phyloP scores from a whole-genome alignment of 345 rosid species.

The Pistacia vera region DNA sequence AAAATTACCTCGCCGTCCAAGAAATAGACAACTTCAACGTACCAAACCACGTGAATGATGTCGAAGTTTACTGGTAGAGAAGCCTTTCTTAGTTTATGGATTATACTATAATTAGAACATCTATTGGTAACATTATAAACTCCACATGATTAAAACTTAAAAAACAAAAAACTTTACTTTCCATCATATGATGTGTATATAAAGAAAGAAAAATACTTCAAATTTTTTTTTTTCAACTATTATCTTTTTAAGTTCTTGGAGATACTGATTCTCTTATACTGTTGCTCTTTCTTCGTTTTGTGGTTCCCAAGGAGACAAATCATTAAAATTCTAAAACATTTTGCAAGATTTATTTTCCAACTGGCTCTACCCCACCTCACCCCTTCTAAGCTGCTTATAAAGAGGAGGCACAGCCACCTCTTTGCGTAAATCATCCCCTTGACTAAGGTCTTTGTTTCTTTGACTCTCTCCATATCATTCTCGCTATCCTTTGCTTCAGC shows the following conservation, averaged over 20 bases:
- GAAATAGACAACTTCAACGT: background rate
- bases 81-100: background rate
- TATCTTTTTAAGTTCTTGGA: slow-evolving; percentile 2
- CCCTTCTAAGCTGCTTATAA: slow-evolving; percentile 55
- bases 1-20: slow-evolving; percentile 1
- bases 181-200: background rate
- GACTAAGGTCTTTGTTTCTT: slow-evolving; percentile 19
- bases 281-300: slow-evolving; percentile 29
- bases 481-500: slow-evolving; percentile 4
- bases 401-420: slow-evolving; percentile 53
- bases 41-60: slow-evolving; percentile 18
- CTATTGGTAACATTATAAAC: background rate
- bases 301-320: slow-evolving; percentile 65
- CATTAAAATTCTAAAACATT: slow-evolving; percentile 44
- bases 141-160: background rate
- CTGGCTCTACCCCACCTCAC: slow-evolving; percentile 43
- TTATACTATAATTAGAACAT: background rate
- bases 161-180: background rate
- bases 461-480: slow-evolving; percentile 8
- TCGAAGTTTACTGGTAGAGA: background rate
- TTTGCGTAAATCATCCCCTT: slow-evolving; percentile 42
- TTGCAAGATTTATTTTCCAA: slow-evolving; percentile 47
- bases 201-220: slow-evolving; percentile 19
- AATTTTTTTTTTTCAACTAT: background rate
- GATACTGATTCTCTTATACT: slow-evolving; percentile 46